These are phyloP conservation scores for Linnemannia elongata DNA, from an alignment of 192 early-diverging fungal species.

Conservation along the genomic window DNA sequence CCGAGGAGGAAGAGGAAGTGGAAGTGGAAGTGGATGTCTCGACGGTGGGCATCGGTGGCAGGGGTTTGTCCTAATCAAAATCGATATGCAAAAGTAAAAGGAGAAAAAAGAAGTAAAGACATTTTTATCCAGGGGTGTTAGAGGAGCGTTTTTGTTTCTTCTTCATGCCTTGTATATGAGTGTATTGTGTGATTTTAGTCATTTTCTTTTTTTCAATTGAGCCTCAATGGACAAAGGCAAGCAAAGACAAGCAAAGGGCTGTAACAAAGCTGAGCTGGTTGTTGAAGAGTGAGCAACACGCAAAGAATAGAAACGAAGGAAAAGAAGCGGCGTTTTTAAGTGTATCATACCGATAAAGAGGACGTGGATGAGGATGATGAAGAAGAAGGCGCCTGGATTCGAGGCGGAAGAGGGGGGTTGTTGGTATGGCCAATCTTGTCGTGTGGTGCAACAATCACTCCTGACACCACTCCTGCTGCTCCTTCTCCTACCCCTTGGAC, in stretches of 20 bases:
- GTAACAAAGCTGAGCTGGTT: background rate
- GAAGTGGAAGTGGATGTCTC: background rate
- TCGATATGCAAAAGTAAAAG: background rate
- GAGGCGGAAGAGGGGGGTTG: background rate
- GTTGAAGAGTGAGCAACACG: too few species aligned
- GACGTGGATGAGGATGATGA: background rate
- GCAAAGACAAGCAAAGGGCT: background rate
- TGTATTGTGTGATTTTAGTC: background rate
- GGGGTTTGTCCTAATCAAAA: slow-evolving; percentile 23
- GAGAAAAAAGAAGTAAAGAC: background rate
- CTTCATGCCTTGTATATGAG: background rate
- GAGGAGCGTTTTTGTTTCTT: background rate
- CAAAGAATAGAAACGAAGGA: background rate
- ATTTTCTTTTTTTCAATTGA: background rate
- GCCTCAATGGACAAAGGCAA: background rate
- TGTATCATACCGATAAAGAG: background rate
- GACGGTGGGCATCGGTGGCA: slow-evolving; percentile 8
- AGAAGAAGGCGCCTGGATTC: background rate
- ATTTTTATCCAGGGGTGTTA: slow-evolving; percentile 12
- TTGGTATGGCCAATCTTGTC: background rate
- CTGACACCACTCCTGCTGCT: background rate
- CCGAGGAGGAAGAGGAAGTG: background rate
- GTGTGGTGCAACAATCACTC: background rate
- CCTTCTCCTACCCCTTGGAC: background rate
- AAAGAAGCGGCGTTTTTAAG: background rate